Conservation (phyloP, 768 basidiomycete species). For the Lentinula boryana region DNA sequence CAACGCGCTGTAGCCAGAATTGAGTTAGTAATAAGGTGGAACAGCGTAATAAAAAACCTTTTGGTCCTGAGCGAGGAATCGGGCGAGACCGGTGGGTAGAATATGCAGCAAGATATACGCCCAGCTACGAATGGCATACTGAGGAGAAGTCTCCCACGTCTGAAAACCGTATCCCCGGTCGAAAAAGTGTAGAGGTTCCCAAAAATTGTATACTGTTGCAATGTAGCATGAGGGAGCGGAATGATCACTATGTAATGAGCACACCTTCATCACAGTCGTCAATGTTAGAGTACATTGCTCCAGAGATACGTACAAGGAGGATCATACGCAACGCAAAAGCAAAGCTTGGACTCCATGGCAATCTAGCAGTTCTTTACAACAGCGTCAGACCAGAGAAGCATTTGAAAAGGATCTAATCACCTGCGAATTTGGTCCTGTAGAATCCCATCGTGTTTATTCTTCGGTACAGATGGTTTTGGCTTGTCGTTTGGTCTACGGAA, state of each 20-base stretch:
- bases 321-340: conserved; percentile 80
- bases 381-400: conserved; percentile 8
- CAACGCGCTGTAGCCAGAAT: conserved; percentile 51
- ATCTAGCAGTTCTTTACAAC: conserved; percentile 49
- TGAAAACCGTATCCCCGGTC: conserved; percentile 86
- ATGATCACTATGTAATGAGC: neutral
- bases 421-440: conserved; percentile 78
- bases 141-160: conserved; percentile 95
- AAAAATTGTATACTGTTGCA: conserved; percentile 89
- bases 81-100: conserved; percentile 55
- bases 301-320: conserved; percentile 70
- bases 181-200: conserved; percentile 95
- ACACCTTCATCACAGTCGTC: conserved; percentile 96
- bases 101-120: conserved; percentile 83
- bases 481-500: conserved; percentile 40
- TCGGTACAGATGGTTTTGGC: conserved; percentile 20
- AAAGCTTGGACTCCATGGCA: conserved; percentile 84
- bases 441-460: conserved; percentile 52
- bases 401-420: conserved; percentile 24
- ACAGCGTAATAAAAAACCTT: conserved; percentile 52
- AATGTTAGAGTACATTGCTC: conserved; percentile 94
- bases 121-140: conserved; percentile 92
- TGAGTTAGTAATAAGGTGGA: neutral
- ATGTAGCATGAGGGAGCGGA: conserved; percentile 3
- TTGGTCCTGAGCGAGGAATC: conserved; percentile 48